Evolutionary conservation across 2,329 filamentous ascomycete species (phyloP), one percentile per base, ranked within the genome.

Genomic region (Clonostachys rhizophaga): DNA sequence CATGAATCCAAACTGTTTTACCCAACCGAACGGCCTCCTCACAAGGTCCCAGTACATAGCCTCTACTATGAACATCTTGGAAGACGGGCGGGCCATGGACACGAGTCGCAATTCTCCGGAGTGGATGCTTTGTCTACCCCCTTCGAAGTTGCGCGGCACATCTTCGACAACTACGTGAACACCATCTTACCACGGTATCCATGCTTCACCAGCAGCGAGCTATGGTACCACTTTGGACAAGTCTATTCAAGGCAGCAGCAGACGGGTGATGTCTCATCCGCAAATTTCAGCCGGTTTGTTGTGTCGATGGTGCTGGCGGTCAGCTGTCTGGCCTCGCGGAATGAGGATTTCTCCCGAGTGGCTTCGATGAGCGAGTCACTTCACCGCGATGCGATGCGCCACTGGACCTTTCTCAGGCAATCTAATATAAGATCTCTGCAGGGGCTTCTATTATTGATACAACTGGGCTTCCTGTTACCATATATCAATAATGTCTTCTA

Each of bases 1-100:
- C 46, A 57, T 37, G 44, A 46, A 5, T 46, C 48, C 9, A 57
- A 54, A 43, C 48, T 57, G 5, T 51, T 57, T 39, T 57, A 54
- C 30, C 46, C 47, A 12, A 54, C 54, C 16, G 55, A 57, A 45
- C 30, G 53, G 33, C 55, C 54, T 16, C 55, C 55, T 5, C 46
- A 55, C 5, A 57, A 57, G 42, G 53, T 57, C 20, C 49, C 54
- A 11, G 48, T 55, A 4, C 47, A 41, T 16, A 52, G 54, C 7
- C 39, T 51, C 9, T 54, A 55, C 40, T 42, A 53, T 39, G 52
- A 55, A 11, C 34, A 42, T 3, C 48, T 24, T 8, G 42, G 45
- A 13, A 42, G 49, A 42, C 36, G 43, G 9, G 49, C 51, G 34
- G 51, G 49, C 16, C 36, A 36, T 16, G 45, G 37, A 14, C 48